These are phyloP conservation scores for Trichoderma atrobrunneum DNA, from an alignment of 2,329 filamentous ascomycete species.

Conservation along the genomic window DNA sequence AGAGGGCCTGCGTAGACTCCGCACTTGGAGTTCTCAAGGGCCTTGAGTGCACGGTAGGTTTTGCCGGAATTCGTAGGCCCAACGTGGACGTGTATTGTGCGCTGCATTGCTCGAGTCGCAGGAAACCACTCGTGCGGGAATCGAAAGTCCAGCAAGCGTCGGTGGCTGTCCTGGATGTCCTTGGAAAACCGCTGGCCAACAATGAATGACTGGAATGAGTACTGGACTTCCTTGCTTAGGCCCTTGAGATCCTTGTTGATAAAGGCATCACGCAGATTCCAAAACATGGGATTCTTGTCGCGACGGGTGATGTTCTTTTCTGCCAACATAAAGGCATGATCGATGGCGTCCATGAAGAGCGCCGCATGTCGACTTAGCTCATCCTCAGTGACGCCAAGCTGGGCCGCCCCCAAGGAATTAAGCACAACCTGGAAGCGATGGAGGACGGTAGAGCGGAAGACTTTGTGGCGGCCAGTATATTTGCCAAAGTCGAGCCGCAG, in stretches of 20 bases:
- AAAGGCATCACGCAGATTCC: constrained; percentile 59
- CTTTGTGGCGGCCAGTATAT: constrained; percentile 30
- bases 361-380: constrained; percentile 45
- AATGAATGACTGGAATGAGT: constrained; percentile 66
- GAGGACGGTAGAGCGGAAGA: constrained; percentile 36
- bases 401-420: constrained; percentile 27
- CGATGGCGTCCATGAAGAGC: constrained; percentile 46
- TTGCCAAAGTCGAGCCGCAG: constrained; percentile 28
- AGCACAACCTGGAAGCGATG: constrained; percentile 38
- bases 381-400: constrained; percentile 30
- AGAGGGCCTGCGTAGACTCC: constrained; percentile 92
- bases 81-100: constrained; percentile 87
- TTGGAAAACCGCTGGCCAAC: constrained; percentile 56
- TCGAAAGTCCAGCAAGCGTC: constrained; percentile 73
- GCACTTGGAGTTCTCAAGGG: constrained; percentile 69
- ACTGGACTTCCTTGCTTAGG: constrained; percentile 59
- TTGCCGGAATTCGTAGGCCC: constrained; percentile 98
- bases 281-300: constrained; percentile 53
- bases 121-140: constrained; percentile 93
- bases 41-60: constrained; percentile 89
- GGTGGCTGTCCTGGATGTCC: constrained; percentile 42
- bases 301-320: constrained; percentile 37
- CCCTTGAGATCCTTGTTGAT: constrained; percentile 49
- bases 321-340: constrained; percentile 46
- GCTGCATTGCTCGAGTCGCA: constrained; percentile 71